Conservation (phyloP, 208 protist species). For the Crithidia bombi region DNA sequence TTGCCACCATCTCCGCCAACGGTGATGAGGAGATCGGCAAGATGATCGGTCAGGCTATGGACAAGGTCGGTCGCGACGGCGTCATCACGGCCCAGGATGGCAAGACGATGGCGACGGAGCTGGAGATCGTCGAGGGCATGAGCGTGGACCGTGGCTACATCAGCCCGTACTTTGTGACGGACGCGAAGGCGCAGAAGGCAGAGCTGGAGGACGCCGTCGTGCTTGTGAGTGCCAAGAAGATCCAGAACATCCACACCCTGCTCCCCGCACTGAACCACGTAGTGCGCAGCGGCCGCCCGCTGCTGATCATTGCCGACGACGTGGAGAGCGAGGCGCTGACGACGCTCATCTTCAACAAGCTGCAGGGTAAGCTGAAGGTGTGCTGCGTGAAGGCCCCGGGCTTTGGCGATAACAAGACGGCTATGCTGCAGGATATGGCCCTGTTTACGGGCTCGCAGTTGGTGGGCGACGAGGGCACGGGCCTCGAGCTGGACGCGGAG, state of each 20-base stretch:
- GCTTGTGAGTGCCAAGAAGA: slow-evolving; percentile 97
- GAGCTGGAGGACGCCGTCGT: slow-evolving; percentile 97
- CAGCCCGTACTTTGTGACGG: slow-evolving; percentile 99
- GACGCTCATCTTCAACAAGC: slow-evolving; percentile 89
- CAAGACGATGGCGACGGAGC: slow-evolving; percentile 97
- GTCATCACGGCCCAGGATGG: slow-evolving; percentile 99
- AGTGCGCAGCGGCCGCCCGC: slow-evolving; percentile 79
- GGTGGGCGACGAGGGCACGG: slow-evolving; percentile 93
- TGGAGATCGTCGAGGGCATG: slow-evolving; percentile 98
- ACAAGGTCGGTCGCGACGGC: slow-evolving; percentile 98
- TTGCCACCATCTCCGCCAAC: slow-evolving; percentile 99
- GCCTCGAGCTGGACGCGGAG: slow-evolving; percentile 82
- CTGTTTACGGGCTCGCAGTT: slow-evolving; percentile 96
- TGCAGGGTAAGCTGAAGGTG: slow-evolving; percentile 89
- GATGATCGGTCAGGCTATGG: slow-evolving; percentile 98
- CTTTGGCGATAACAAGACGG: slow-evolving; percentile 99
- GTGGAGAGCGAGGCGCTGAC: slow-evolving; percentile 97
- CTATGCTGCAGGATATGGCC: slow-evolving; percentile 98
- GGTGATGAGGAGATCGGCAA: slow-evolving; percentile 98
- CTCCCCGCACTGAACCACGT: slow-evolving; percentile 94
- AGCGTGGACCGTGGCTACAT: slow-evolving; percentile 98
- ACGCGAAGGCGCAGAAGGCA: slow-evolving; percentile 96
- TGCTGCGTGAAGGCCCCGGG: slow-evolving; percentile 98
- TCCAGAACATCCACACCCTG: slow-evolving; percentile 89
- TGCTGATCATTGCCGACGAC: slow-evolving; percentile 99